Evolutionary conservation across 306 rosid species (phyloP).

Genomic region (Vigna hirtella): DNA sequence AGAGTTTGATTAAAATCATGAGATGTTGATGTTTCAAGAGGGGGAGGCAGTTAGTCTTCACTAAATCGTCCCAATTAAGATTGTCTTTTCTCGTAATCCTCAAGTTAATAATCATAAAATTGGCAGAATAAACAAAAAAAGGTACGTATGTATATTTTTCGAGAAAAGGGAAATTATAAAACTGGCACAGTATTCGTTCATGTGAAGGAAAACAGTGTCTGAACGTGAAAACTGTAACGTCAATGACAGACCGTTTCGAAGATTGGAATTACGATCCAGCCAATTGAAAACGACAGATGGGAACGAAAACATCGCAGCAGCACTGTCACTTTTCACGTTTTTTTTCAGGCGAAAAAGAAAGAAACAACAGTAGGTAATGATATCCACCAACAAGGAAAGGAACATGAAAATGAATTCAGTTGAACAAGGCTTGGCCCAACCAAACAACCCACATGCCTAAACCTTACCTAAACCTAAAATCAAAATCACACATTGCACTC

Average conservation of each 20-base stretch:
- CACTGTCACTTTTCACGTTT: slow-evolving; percentile 17
- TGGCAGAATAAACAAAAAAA: neutral
- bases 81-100: slow-evolving; percentile 40
- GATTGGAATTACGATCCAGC: slow-evolving; percentile 22
- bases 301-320: slow-evolving; percentile 24
- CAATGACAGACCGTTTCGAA: neutral
- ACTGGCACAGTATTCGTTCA: neutral
- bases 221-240: slow-evolving; percentile 1
- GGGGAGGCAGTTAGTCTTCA: slow-evolving; percentile 42
- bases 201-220: slow-evolving; percentile 18
- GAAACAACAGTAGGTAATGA: slow-evolving; percentile 5
- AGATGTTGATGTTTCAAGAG: slow-evolving; percentile 30
- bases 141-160: neutral
- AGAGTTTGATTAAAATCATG: slow-evolving; percentile 25
- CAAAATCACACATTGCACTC: neutral
- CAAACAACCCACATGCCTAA: slow-evolving; percentile 38
- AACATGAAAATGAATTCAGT: slow-evolving; percentile 37
- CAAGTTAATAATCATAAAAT: slow-evolving; percentile 30
- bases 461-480: slow-evolving; percentile 40
- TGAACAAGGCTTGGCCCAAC: slow-evolving; percentile 27
- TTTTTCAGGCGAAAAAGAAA: neutral
- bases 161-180: slow-evolving; percentile 11
- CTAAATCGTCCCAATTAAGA: slow-evolving; percentile 43
- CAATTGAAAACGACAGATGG: slow-evolving; percentile 28
- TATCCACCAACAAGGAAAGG: slow-evolving; percentile 36